Percentiles rank a stretch among this genome's conserved stretches.
Evolutionary conservation across 371 early-diverging fungal species (phyloP).

Genomic region (Sporodiniella umbellata): DNA sequence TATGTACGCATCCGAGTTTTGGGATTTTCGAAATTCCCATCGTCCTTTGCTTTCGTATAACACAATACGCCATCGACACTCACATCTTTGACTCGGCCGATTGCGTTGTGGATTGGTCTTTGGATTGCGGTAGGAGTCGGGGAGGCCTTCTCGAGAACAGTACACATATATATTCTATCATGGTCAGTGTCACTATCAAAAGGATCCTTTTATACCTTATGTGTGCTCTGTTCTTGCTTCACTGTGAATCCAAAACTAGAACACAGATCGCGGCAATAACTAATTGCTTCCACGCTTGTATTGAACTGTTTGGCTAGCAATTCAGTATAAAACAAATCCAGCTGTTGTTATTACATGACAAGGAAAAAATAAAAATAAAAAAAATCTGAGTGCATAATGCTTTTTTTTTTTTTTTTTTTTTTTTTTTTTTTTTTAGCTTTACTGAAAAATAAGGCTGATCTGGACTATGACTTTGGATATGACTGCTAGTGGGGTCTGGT

Average conservation of each 20-base stretch:
- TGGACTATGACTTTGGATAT: slow-evolving; percentile 24
- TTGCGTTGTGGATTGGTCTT: slow-evolving; percentile 57
- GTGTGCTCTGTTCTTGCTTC: slow-evolving; percentile 66
- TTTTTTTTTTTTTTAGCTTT: not conserved
- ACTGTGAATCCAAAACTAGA: slow-evolving; percentile 63
- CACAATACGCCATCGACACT: slow-evolving; percentile 64
- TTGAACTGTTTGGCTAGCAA: slow-evolving; percentile 30
- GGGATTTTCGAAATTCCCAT: slow-evolving; percentile 62
- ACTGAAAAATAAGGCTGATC: slow-evolving; percentile 23
- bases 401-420: not conserved
- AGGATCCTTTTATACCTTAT: slow-evolving; percentile 42
- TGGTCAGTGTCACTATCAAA: too few relatives aligned
- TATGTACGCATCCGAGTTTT: slow-evolving; percentile 54
- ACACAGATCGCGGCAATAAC: slow-evolving; percentile 53
- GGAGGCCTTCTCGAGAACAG: slow-evolving; percentile 64
- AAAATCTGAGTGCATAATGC: not conserved
- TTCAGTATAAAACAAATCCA: slow-evolving; percentile 35
- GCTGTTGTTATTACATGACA: slow-evolving; percentile 19
- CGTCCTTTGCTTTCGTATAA: slow-evolving; percentile 48
- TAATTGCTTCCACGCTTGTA: slow-evolving; percentile 45
- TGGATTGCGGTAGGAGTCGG: slow-evolving; percentile 57
- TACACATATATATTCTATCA: slow-evolving; percentile 62
- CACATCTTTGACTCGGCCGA: slow-evolving; percentile 57
- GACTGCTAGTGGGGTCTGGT: slow-evolving; percentile 9
- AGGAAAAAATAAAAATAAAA: not conserved